Percentiles rank a stretch among this genome's conserved stretches.
Evolutionary conservation across 352 stramenopile genomes (phyloP).

Genomic region (Thalassiosira mediterranea): DNA sequence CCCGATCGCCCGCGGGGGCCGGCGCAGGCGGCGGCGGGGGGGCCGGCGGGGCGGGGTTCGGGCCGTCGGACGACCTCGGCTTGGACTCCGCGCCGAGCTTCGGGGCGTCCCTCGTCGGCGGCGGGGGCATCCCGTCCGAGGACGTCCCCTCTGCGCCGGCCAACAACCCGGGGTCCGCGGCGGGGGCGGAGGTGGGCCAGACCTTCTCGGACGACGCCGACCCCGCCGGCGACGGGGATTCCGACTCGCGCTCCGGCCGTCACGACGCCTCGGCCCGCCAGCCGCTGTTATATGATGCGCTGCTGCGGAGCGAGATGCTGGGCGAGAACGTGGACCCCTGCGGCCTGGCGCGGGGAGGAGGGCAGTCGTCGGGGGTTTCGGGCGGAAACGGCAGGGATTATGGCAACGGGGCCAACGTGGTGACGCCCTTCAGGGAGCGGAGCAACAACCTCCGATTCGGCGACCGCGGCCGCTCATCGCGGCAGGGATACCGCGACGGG

Average conservation of each 20-base stretch:
- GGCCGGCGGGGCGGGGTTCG: too few relatives aligned
- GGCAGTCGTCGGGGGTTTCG: conserved; percentile 2
- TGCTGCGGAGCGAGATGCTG: conserved; percentile 76
- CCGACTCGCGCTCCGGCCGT: conserved; percentile 13
- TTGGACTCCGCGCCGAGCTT: conserved; percentile 11
- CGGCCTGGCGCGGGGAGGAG: too few relatives aligned
- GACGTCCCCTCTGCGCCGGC: background rate
- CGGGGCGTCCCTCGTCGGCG: conserved; percentile 6
- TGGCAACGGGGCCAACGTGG: background rate
- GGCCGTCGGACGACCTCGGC: conserved; percentile 8
- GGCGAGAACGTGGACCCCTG: conserved; percentile 78
- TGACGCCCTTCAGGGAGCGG: conserved; percentile 48
- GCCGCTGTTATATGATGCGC: conserved; percentile 63
- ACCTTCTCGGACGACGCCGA: conserved; percentile 21
- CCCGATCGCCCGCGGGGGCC: too few relatives aligned
- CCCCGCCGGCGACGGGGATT: conserved; percentile 1
- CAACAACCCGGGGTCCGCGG: background rate
- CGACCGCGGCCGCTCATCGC: background rate
- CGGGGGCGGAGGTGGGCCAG: background rate
- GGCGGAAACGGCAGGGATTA: background rate
- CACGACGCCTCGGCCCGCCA: conserved; percentile 45
- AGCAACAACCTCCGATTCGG: conserved; percentile 64
- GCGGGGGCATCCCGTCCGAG: conserved; percentile 6
- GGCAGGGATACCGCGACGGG: conserved; percentile 48
- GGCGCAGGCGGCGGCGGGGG: too few relatives aligned